Conservation (phyloP, 1,284 basidiomycete genomes). For the Cutaneotrichosporon dermatis region DNA sequence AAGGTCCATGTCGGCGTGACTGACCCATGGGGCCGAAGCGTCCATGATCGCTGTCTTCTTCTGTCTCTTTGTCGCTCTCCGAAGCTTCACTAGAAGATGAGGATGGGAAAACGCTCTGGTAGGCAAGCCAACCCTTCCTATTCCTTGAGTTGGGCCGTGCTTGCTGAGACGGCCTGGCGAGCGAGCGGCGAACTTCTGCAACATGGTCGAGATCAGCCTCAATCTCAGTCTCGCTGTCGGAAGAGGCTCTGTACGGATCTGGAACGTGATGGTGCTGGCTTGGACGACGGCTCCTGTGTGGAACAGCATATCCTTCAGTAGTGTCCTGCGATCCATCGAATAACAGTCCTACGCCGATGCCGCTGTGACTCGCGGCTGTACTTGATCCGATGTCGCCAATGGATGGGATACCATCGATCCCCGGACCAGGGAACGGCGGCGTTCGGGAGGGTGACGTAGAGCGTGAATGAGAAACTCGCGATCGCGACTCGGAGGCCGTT, state of each 20-base stretch:
- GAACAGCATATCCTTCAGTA: background rate
- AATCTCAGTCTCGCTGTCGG: constrained; percentile 32
- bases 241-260: constrained; percentile 39
- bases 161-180: constrained; percentile 12
- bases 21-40: constrained; percentile 29
- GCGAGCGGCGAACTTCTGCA: constrained; percentile 28
- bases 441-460: constrained; percentile 32
- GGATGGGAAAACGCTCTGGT: constrained; percentile 48
- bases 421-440: constrained; percentile 41
- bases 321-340: constrained; percentile 18
- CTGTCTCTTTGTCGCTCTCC: constrained; percentile 41
- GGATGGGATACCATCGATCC: constrained; percentile 39
- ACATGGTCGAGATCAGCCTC: constrained; percentile 38
- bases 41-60: constrained; percentile 28
- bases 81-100: constrained; percentile 32
- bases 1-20: constrained; percentile 12
- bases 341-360: constrained; percentile 31
- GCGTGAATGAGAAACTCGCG: constrained; percentile 26
- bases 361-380: constrained; percentile 11
- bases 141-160: constrained; percentile 6
- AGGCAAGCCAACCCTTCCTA: constrained; percentile 48
- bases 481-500: constrained; percentile 27
- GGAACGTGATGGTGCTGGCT: constrained; percentile 18
- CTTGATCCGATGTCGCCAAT: constrained; percentile 26
- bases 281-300: background rate